These are phyloP conservation scores for Fraxinus baroniana DNA, from an alignment of 305 asterid species.

Conservation along the genomic window DNA sequence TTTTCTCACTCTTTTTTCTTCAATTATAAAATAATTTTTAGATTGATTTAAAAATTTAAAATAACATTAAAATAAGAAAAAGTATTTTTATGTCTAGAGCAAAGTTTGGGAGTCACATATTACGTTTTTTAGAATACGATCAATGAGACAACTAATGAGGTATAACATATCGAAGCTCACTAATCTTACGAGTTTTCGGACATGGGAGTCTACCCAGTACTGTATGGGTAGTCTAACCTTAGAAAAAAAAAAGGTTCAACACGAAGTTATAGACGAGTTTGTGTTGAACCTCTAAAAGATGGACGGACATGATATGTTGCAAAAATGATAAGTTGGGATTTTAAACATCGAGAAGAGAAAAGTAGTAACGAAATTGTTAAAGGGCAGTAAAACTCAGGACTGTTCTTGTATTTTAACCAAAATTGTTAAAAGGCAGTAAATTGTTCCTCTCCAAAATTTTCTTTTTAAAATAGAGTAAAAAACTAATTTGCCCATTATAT, in stretches of 20 bases:
- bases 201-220: background rate
- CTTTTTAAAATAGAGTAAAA: too few relatives aligned
- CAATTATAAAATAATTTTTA: too few relatives aligned
- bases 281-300: background rate
- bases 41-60: too few relatives aligned
- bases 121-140: too few relatives aligned
- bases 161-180: background rate
- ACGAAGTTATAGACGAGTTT: background rate
- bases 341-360: background rate
- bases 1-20: too few relatives aligned
- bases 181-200: background rate
- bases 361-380: background rate
- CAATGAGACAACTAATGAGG: background rate
- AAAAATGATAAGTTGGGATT: background rate
- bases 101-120: too few relatives aligned
- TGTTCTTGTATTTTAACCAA: background rate
- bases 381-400: background rate
- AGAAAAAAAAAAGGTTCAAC: background rate
- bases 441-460: background rate
- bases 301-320: background rate
- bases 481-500: too few relatives aligned
- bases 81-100: too few relatives aligned
- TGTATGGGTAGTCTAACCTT: background rate
- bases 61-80: too few relatives aligned
- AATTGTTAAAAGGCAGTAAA: background rate